phyloP scores from a whole-genome alignment of 352 stramenopile species.

The Pythium pyrilobum region DNA sequence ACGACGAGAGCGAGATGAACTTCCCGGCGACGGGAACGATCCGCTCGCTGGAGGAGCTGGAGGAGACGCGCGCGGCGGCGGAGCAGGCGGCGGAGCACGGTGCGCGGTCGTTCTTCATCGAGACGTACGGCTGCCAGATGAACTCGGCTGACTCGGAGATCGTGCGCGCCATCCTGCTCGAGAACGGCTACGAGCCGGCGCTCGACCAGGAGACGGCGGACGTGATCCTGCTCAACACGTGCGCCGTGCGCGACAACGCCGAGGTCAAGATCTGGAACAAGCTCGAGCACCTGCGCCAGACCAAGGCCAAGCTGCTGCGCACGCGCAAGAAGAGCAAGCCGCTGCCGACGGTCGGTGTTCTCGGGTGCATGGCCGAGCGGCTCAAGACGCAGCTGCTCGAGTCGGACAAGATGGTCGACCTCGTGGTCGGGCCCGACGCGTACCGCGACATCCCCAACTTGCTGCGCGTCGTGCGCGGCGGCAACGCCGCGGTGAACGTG shows the following conservation, averaged over 20 bases:
- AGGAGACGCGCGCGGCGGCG: conserved; percentile 19
- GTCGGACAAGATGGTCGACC: conserved; percentile 93
- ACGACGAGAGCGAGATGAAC: conserved; percentile 72
- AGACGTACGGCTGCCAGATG: conserved; percentile 99
- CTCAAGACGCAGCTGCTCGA: conserved; percentile 96
- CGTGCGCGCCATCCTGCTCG: conserved; percentile 92
- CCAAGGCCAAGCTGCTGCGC: conserved; percentile 61
- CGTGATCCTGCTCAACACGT: conserved; percentile 98
- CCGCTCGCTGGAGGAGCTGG: conserved; percentile 52
- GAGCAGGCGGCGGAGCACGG: background rate
- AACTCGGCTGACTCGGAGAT: conserved; percentile 99
- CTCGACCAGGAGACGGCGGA: conserved; percentile 76
- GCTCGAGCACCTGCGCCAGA: conserved; percentile 69
- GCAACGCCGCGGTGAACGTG: conserved; percentile 89
- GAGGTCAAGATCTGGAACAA: conserved; percentile 93
- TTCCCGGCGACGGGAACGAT: conserved; percentile 41
- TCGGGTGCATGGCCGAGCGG: conserved; percentile 99
- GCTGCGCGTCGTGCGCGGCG: conserved; percentile 80
- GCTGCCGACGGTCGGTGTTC: conserved; percentile 89
- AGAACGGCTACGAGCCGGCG: conserved; percentile 57
- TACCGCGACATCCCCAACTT: conserved; percentile 97
- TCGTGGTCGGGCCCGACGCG: conserved; percentile 97
- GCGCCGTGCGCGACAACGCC: conserved; percentile 98
- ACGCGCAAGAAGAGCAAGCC: conserved; percentile 52
- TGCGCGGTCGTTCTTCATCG: conserved; percentile 72